Conservation (phyloP, 306 rosid genomes). For the Gleditsia sinensis region DNA sequence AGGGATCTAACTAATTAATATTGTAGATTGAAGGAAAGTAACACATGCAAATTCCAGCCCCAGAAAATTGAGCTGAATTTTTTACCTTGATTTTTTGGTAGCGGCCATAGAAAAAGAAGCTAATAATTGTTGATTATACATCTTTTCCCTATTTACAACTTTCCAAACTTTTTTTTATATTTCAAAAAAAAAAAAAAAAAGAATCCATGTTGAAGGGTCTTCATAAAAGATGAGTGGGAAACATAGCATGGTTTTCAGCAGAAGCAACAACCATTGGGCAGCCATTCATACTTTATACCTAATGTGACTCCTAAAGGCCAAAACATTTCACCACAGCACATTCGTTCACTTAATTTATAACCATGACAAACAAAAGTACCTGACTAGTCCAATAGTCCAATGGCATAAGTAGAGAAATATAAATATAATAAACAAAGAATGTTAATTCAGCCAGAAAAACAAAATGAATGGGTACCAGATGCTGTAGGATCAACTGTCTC, state of each 20-base stretch:
- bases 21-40: neutral
- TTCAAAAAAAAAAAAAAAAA: too few relatives aligned
- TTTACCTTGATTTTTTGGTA: neutral
- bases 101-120: neutral
- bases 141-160: neutral
- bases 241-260: neutral
- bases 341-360: neutral
- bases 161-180: neutral
- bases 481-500: conserved; percentile 83
- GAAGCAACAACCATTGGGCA: neutral
- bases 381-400: neutral
- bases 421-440: neutral
- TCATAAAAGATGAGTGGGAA: neutral
- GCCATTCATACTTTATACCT: neutral
- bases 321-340: neutral
- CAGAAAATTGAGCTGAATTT: neutral
- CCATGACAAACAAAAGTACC: neutral
- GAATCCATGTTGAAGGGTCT: neutral
- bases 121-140: neutral
- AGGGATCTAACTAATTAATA: neutral
- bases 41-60: neutral
- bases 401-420: conserved; percentile 3
- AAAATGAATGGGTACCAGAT: conserved; percentile 52
- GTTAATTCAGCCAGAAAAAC: conserved; percentile 6
- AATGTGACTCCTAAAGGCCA: conserved; percentile 1